Conservation (phyloP, 345 rosid species). For the Salix brachista region DNA sequence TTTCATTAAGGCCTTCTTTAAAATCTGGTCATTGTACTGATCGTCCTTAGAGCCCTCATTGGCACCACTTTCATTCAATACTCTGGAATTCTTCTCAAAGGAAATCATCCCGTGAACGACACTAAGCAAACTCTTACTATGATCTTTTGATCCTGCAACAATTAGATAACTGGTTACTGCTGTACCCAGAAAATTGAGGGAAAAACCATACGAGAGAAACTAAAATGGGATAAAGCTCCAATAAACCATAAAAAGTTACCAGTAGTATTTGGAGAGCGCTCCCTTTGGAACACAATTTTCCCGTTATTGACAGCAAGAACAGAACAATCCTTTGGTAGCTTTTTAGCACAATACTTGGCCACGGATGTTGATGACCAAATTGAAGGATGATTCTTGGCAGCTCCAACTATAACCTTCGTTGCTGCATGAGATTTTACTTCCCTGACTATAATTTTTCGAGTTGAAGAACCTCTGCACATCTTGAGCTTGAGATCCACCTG, state of each 20-base stretch:
- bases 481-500: constrained; percentile 37
- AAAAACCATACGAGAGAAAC: background rate
- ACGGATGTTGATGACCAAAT: constrained; percentile 25
- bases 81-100: constrained; percentile 43
- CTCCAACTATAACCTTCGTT: constrained; percentile 23
- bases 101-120: constrained; percentile 54
- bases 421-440: constrained; percentile 25
- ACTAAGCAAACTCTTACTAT: constrained; percentile 44
- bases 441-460: constrained; percentile 21
- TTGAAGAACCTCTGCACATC: constrained; percentile 30
- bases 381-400: constrained; percentile 8
- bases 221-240: background rate
- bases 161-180: background rate
- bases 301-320: constrained; percentile 28
- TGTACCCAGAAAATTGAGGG: background rate
- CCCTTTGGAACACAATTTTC: constrained; percentile 27
- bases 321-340: constrained; percentile 18
- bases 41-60: constrained; percentile 17
- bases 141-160: constrained; percentile 47
- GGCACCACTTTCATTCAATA: constrained; percentile 33
- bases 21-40: constrained; percentile 29
- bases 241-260: background rate
- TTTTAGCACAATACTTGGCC: constrained; percentile 29
- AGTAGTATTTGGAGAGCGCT: background rate
- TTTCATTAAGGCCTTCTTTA: constrained; percentile 44